Conservation (phyloP, 202 grass and related monocot species). For the Brachypodium distachyon region DNA sequence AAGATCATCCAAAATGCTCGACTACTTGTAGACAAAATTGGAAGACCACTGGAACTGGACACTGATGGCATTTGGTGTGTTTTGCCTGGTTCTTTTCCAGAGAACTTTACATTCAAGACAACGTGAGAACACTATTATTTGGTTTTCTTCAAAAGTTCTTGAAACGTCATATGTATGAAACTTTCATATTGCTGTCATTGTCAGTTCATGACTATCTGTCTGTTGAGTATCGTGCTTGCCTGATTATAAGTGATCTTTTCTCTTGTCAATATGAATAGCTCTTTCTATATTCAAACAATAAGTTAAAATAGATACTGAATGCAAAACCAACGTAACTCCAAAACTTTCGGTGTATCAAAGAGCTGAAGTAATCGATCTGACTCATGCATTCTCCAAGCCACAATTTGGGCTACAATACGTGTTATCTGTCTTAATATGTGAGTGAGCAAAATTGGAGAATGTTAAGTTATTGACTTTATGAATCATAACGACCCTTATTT, state of each 20-base stretch:
- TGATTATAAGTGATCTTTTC: not conserved
- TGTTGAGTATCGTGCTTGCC: not conserved
- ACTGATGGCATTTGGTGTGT: constrained; percentile 99
- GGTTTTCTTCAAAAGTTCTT: not conserved
- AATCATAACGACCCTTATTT: not conserved
- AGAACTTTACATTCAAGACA: constrained; percentile 92
- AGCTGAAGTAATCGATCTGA: not conserved
- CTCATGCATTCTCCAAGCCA: constrained; percentile 5
- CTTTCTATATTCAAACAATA: not conserved
- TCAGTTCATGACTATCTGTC: not conserved
- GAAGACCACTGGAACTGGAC: constrained; percentile 90
- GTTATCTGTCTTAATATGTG: not conserved
- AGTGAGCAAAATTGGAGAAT: not conserved
- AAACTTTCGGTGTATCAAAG: not conserved
- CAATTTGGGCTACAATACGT: not conserved
- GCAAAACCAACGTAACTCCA: not conserved
- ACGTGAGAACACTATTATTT: constrained; percentile 40
- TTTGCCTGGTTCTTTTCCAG: constrained; percentile 93
- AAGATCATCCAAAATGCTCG: constrained; percentile 98
- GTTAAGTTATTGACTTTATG: not conserved
- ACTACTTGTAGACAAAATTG: constrained; percentile 93
- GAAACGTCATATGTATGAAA: not conserved
- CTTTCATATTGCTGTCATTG: not conserved
- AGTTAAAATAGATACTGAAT: not conserved
- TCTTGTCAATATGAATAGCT: not conserved